A percentile compares a stretch with the other conserved stretches of the same genome.
phyloP scores from a whole-genome alignment of 306 rosid genomes.

The Vigna trinervia region DNA sequence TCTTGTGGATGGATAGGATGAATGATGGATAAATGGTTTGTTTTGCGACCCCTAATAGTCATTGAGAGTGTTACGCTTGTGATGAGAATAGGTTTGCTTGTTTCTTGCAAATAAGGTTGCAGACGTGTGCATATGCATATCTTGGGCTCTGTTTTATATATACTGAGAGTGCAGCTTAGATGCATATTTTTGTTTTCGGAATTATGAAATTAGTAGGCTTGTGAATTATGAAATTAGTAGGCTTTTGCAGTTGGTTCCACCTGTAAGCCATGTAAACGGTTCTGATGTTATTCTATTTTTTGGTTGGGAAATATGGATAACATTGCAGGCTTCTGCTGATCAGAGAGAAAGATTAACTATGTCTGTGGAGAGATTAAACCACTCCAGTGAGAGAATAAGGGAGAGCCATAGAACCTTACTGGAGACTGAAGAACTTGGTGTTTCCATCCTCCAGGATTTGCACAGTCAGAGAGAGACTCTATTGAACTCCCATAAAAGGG shows the following conservation, averaged over 20 bases:
- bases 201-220: conserved; percentile 30
- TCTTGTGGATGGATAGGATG: too few relatives aligned
- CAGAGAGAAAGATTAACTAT: conserved; percentile 78
- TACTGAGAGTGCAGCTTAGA: background rate
- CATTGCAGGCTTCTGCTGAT: conserved; percentile 72
- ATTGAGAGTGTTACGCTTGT: conserved; percentile 5
- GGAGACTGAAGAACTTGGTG: conserved; percentile 88
- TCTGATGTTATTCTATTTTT: conserved; percentile 29
- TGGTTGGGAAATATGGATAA: conserved; percentile 37
- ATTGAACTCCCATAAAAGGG: conserved; percentile 76
- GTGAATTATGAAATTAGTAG: conserved; percentile 34
- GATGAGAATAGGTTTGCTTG: conserved; percentile 20
- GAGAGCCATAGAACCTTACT: conserved; percentile 80
- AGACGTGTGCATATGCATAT: conserved; percentile 17
- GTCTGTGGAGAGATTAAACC: conserved; percentile 79
- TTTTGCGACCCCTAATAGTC: background rate
- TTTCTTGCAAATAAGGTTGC: conserved; percentile 15
- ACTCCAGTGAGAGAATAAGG: conserved; percentile 72
- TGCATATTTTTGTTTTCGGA: conserved; percentile 31
- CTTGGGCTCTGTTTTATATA: background rate
- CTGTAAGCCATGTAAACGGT: conserved; percentile 14
- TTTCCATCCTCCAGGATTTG: conserved; percentile 83
- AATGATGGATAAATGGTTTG: too few relatives aligned
- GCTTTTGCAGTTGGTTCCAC: conserved; percentile 12
- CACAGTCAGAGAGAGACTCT: conserved; percentile 93